Percentiles rank a stretch among this genome's conserved stretches.
These are phyloP conservation scores for Linum trigynum DNA, from an alignment of 345 rosid species.

Conservation along the genomic window DNA sequence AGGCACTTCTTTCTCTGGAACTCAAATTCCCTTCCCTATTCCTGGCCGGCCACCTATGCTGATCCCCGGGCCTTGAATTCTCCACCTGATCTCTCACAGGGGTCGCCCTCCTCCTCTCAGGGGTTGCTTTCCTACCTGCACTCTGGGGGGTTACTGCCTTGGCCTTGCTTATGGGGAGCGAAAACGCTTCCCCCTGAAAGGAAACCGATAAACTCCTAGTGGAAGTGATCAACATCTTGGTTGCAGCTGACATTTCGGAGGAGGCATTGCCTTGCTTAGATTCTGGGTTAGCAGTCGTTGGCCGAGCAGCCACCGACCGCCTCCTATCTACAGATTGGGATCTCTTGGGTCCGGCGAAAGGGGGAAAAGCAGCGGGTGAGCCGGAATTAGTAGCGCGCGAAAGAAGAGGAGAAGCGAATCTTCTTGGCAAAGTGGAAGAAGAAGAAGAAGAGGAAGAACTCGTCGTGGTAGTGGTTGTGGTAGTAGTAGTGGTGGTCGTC, in stretches of 20 bases:
- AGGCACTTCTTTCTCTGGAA: conserved; percentile 19
- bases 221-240: conserved; percentile 75
- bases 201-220: conserved; percentile 84
- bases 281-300: conserved; percentile 26
- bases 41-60: conserved; percentile 74
- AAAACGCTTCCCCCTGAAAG: conserved; percentile 83
- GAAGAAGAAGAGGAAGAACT: conserved; percentile 27
- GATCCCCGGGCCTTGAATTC: conserved; percentile 44
- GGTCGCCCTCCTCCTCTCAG: conserved; percentile 35
- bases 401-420: conserved; percentile 58
- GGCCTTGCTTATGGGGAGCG: conserved; percentile 76
- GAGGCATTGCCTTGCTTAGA: conserved; percentile 24
- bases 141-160: conserved; percentile 39
- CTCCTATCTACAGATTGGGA: conserved; percentile 82
- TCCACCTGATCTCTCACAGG: conserved; percentile 46
- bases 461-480: conserved; percentile 1
- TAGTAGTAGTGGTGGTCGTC: conserved; percentile 21
- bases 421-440: conserved; percentile 30
- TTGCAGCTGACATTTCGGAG: conserved; percentile 45
- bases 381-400: conserved; percentile 40
- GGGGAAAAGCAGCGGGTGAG: background rate
- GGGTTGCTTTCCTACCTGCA: conserved; percentile 43
- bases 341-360: conserved; percentile 41
- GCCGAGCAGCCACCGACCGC: conserved; percentile 27
- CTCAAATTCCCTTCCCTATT: conserved; percentile 37